These are phyloP conservation scores for Cornus kousa DNA, from an alignment of 148 eudicot species.

Conservation along the genomic window DNA sequence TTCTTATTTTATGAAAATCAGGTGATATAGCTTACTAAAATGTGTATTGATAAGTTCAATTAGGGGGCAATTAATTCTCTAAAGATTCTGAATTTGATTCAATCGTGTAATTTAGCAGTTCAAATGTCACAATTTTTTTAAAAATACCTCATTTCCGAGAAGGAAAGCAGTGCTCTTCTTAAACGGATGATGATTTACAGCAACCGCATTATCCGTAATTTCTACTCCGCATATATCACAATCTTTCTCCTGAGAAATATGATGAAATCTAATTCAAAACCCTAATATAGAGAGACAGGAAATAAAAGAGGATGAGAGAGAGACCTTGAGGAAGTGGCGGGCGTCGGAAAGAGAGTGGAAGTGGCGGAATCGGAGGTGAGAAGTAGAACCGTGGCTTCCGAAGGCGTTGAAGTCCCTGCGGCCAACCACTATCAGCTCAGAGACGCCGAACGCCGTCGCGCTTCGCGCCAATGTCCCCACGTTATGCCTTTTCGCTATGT, in stretches of 20 bases:
- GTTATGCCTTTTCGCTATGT: constrained; percentile 97
- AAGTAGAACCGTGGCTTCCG: constrained; percentile 93
- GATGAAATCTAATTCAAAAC: constrained; percentile 5
- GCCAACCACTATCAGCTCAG: constrained; percentile 85
- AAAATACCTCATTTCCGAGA: constrained; percentile 82
- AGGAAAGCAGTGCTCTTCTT: constrained; percentile 83
- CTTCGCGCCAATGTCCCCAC: constrained; percentile 92
- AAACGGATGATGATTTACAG: constrained; percentile 83
- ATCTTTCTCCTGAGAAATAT: constrained; percentile 59
- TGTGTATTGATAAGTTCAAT: not conserved
- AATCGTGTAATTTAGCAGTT: not conserved
- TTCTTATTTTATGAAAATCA: too few species aligned
- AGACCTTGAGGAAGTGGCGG: constrained; percentile 73
- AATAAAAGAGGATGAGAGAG: not conserved
- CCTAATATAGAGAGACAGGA: not conserved
- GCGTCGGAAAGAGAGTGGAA: constrained; percentile 80
- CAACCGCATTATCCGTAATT: constrained; percentile 68
- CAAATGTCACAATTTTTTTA: not conserved
- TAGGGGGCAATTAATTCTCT: not conserved
- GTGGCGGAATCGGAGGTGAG: constrained; percentile 82
- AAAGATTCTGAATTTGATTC: not conserved
- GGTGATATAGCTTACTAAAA: too few species aligned
- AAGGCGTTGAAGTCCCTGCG: constrained; percentile 94
- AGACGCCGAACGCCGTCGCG: constrained; percentile 91
- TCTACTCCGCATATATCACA: constrained; percentile 98